Conservation (phyloP, 164 flowering plant genomes). For the Stephania cephalantha region DNA sequence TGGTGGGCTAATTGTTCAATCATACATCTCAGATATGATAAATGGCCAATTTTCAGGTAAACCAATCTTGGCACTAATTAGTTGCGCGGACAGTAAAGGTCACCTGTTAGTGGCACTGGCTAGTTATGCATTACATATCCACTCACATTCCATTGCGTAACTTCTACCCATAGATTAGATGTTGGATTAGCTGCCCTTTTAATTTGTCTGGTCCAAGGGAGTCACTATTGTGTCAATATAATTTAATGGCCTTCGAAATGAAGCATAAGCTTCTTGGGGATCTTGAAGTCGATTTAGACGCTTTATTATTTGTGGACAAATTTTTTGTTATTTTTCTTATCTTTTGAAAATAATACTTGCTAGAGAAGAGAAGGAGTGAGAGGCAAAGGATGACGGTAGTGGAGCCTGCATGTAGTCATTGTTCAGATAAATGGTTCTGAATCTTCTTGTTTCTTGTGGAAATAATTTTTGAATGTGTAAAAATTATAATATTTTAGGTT, state of each 20-base stretch:
- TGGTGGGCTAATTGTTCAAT: slow-evolving; percentile 89
- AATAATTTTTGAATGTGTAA: not conserved
- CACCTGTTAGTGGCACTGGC: not conserved
- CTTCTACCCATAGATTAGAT: too few species aligned
- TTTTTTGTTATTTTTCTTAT: too few species aligned
- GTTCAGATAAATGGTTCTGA: not conserved
- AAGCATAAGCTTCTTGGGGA: too few species aligned
- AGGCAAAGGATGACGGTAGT: not conserved
- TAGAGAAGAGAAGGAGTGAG: too few species aligned
- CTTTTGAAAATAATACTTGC: too few species aligned
- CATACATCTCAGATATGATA: slow-evolving; percentile 46
- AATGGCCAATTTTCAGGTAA: slow-evolving; percentile 28
- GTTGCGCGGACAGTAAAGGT: not conserved
- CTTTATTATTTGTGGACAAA: too few species aligned
- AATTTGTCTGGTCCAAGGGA: too few species aligned
- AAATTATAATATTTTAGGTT: not conserved
- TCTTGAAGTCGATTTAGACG: too few species aligned
- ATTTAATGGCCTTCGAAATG: too few species aligned
- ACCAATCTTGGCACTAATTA: not conserved
- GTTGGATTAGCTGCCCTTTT: too few species aligned
- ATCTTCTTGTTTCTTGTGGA: not conserved
- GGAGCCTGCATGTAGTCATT: not conserved
- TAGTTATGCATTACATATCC: not conserved
- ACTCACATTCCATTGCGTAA: too few species aligned
- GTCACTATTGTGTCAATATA: too few species aligned